Percentiles rank a stretch among this genome's conserved stretches.
These are phyloP conservation scores for Scalesia atractyloides DNA, from an alignment of 129 eudicot species.

Conservation along the genomic window DNA sequence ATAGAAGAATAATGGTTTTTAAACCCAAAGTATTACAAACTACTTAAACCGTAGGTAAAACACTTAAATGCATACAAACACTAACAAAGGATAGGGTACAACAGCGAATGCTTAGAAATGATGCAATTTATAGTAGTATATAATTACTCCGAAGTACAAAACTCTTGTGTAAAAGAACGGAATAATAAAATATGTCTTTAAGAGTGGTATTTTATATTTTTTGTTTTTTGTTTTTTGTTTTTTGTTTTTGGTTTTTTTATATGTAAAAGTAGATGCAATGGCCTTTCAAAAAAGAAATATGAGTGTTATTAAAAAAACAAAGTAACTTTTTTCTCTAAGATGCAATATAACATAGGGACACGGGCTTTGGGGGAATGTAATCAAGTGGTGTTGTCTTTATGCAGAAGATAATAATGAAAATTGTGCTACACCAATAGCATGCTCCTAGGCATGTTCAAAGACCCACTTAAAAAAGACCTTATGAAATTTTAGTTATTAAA, in stretches of 20 bases:
- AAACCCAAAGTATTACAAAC: no score
- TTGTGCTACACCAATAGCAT: slow-evolving; percentile 25
- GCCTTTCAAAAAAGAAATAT: background rate
- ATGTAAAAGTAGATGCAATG: background rate
- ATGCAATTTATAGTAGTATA: no score
- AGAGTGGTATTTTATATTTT: no score
- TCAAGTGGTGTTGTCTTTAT: slow-evolving; percentile 20
- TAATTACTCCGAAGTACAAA: no score
- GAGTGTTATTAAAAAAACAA: background rate
- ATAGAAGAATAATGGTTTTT: no score
- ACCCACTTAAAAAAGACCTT: background rate
- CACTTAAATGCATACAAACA: no score
- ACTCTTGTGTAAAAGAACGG: background rate
- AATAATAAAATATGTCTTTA: no score
- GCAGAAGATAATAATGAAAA: slow-evolving; percentile 33
- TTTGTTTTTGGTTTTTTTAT: no score
- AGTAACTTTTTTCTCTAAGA: background rate
- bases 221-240: no score
- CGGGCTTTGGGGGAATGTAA: slow-evolving; percentile 25
- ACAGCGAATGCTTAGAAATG: no score
- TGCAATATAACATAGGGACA: slow-evolving; percentile 17
- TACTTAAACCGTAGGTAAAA: no score
- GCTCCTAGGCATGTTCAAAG: slow-evolving; percentile 26
- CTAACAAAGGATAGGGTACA: no score
- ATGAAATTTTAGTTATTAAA: background rate